These are phyloP conservation scores for Wallacemonas sp. DNA, from an alignment of 208 protist genomes.

Conservation along the genomic window DNA sequence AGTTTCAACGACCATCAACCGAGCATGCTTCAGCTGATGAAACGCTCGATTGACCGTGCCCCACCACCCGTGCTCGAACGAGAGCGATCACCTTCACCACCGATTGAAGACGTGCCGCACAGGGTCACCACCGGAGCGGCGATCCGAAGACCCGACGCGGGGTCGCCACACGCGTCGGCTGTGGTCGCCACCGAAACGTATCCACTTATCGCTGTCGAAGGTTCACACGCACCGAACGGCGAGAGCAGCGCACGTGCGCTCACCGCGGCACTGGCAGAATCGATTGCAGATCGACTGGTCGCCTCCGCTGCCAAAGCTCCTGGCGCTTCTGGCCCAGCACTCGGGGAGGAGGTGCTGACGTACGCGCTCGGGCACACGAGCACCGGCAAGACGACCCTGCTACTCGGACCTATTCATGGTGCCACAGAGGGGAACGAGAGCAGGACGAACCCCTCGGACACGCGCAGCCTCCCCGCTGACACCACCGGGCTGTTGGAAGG, in stretches of 20 bases:
- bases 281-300: not conserved
- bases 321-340: not conserved
- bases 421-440: no score
- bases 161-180: not conserved
- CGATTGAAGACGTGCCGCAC: not conserved
- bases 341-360: constrained; percentile 16
- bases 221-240: not conserved
- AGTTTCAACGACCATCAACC: not conserved
- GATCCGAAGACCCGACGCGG: not conserved
- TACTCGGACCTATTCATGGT: constrained; percentile 2
- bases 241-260: not conserved
- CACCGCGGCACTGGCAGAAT: not conserved
- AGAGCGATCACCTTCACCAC: not conserved
- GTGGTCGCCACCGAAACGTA: not conserved
- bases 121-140: not conserved
- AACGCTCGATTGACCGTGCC: not conserved
- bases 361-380: constrained; percentile 3
- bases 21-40: not conserved
- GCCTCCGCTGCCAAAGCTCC: no score
- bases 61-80: not conserved
- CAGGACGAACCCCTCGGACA: no score
- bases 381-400: constrained; percentile 14
- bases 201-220: not conserved
- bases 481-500: not conserved
- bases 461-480: no score